Percentiles rank a stretch among this genome's conserved stretches.
Conservation (phyloP, 352 stramenopile species). For the Pilasporangium apinafurcum region DNA sequence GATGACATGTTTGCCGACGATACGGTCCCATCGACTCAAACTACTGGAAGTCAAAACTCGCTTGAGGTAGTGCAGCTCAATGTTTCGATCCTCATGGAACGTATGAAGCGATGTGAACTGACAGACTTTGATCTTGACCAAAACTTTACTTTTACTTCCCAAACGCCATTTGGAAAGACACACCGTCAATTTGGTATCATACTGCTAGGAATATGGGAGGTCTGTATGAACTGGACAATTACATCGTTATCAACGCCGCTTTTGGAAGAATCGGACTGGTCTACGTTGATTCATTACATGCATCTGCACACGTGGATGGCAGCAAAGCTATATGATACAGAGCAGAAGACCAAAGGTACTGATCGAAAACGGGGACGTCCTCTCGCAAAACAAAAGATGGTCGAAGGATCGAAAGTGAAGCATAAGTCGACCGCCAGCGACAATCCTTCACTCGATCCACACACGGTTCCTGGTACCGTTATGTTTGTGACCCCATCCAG, state of each 20-base stretch:
- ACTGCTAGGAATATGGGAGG: slow-evolving; percentile 22
- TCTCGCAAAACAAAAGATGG: slow-evolving; percentile 5
- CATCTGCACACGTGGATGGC: slow-evolving; percentile 29
- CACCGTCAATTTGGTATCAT: slow-evolving; percentile 22
- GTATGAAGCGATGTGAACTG: slow-evolving; percentile 38
- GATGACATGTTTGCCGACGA: slow-evolving; percentile 29
- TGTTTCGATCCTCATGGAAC: slow-evolving; percentile 27
- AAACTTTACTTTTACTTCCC: slow-evolving; percentile 19
- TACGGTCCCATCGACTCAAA: slow-evolving; percentile 27
- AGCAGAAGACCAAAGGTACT: slow-evolving; percentile 1
- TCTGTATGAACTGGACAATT: slow-evolving; percentile 37
- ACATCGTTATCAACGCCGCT: not conserved
- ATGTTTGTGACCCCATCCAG: slow-evolving; percentile 9
- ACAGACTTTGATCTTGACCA: slow-evolving; percentile 47
- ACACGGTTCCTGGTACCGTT: slow-evolving; percentile 9
- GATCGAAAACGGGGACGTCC: slow-evolving; percentile 10
- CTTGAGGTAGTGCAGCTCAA: slow-evolving; percentile 17
- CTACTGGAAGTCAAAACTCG: slow-evolving; percentile 8
- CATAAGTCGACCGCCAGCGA: not conserved
- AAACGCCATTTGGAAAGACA: slow-evolving; percentile 16
- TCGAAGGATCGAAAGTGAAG: not conserved
- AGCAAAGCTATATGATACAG: slow-evolving; percentile 4
- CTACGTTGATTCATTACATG: slow-evolving; percentile 15
- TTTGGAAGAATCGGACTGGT: slow-evolving; percentile 13
- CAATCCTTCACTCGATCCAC: not conserved